Percentiles rank a stretch among this genome's conserved stretches.
Evolutionary conservation across 805 yeast genomes (phyloP).

Genomic region (Pichia rugopelliculosa): DNA sequence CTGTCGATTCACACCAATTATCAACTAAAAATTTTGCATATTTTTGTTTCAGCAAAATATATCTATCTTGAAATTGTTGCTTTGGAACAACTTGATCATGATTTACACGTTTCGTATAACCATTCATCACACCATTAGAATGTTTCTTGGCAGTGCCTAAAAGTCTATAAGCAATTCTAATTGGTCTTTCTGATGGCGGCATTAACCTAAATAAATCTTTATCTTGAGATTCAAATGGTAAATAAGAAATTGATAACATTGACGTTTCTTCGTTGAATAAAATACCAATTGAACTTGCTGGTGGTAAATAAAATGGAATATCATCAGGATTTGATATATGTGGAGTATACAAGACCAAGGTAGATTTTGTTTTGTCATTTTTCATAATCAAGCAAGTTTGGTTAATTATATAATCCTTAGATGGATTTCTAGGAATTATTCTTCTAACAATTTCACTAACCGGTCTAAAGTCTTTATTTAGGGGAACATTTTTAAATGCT

Average conservation of each 20-base stretch:
- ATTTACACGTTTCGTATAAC: slow-evolving; percentile 80
- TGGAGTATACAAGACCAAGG: slow-evolving; percentile 68
- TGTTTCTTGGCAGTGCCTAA: slow-evolving; percentile 77
- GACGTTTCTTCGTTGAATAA: slow-evolving; percentile 34
- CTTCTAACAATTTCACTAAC: slow-evolving; percentile 62
- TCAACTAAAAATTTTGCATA: slow-evolving; percentile 70
- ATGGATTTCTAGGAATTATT: slow-evolving; percentile 87
- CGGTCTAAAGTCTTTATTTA: slow-evolving; percentile 25
- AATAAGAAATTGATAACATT: slow-evolving; percentile 63
- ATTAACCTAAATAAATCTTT: slow-evolving; percentile 25
- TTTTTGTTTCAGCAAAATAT: slow-evolving; percentile 71
- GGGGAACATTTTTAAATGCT: slow-evolving; percentile 31
- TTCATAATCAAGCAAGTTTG: slow-evolving; percentile 67
- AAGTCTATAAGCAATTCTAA: slow-evolving; percentile 76
- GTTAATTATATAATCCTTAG: slow-evolving; percentile 71
- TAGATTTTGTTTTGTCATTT: slow-evolving; percentile 29
- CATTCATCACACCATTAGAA: slow-evolving; percentile 73
- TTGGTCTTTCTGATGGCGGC: slow-evolving; percentile 50
- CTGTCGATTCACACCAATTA: slow-evolving; percentile 89
- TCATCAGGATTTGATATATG: slow-evolving; percentile 54
- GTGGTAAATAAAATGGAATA: slow-evolving; percentile 86
- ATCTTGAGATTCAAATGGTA: slow-evolving; percentile 44
- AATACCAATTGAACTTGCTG: slow-evolving; percentile 71
- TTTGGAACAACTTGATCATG: slow-evolving; percentile 85
- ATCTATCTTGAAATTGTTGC: slow-evolving; percentile 74